Base-by-base conservation (phyloP, 768 basidiomycete species). In the Mycena rosella region DNA sequence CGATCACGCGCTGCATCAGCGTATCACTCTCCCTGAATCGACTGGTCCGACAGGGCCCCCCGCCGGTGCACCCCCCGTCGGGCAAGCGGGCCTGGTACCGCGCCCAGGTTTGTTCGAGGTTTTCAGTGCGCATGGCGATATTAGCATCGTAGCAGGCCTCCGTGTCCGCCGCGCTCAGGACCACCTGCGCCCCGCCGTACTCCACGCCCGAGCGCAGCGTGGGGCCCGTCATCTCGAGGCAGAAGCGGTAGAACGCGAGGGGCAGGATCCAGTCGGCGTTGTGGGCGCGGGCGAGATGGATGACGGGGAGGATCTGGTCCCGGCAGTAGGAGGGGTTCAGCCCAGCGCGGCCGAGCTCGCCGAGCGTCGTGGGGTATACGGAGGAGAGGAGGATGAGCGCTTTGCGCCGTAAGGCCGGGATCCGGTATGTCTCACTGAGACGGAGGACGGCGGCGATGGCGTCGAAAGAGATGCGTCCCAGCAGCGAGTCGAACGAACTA, bases 181-280 rank as follows among this genome's bases (percentile, higher is more conserved):
- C 14, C 6, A n/a, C 58, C 32, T 34, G 32, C 32, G 32, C 11
- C 32, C 32, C 32, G 42, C 26, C 58, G 65, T 60, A 58, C 14
- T 66, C 65, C 8, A 66, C 30, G 11, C 52, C 58, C 15, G 17
- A 11, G 6, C 26, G 5, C 29, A 27, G 30, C 0, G 24, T 47
- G 18, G 9, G 9, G 22, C 30, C 20, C 3, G 40, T 47, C 42
- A 60, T 34, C 44, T 60, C 65, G 26, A 66, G 49, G 17, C 51
- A 60, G 9, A 47, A 66, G 0, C 65, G 42, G 15, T 66, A 66
- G 51, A 60, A 42, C 0, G 65, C 59, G 34, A 60, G 52, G 2
- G 64, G 64, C 11, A 65, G 57, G 22, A 65, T 65, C 56, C 64
- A 65, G 24, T 52, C 51, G 17, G 57, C 14, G 2, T 14, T 14